phyloP scores from a whole-genome alignment of 306 rosid genomes.

The Rubus idaeus region DNA sequence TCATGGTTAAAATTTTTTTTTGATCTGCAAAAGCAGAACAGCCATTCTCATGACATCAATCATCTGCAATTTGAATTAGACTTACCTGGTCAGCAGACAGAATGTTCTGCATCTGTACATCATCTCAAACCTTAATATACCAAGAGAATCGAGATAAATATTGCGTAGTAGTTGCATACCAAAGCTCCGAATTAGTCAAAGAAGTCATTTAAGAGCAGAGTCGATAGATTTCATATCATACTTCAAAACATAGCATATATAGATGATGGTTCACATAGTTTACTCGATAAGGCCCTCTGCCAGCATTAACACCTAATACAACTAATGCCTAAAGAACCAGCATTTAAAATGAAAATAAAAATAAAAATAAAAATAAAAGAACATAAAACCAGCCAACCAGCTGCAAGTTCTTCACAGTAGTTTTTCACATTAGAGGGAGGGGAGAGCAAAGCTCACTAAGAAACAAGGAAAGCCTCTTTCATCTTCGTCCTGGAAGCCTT shows the following conservation, averaged over 20 bases:
- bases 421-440: not conserved
- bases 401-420: not conserved
- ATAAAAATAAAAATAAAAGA: not conserved
- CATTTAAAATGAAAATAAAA: not conserved
- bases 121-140: not conserved
- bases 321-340: not conserved
- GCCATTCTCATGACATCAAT: no score
- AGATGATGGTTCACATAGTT: not conserved
- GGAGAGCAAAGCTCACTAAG: slow-evolving; percentile 7
- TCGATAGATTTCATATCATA: not conserved
- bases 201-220: not conserved
- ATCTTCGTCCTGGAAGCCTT: slow-evolving; percentile 71
- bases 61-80: no score
- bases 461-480: slow-evolving; percentile 36
- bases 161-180: no score
- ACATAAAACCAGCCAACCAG: not conserved
- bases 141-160: not conserved
- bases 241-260: not conserved
- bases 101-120: no score
- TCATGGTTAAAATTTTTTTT: no score
- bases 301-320: not conserved
- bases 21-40: no score
- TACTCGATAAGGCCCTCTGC: not conserved
- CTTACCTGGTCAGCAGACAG: no score
- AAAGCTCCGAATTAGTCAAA: not conserved